Evolutionary conservation across 345 rosid species (phyloP), one percentile per base, ranked within the genome.

Genomic region (Acer negundo): DNA sequence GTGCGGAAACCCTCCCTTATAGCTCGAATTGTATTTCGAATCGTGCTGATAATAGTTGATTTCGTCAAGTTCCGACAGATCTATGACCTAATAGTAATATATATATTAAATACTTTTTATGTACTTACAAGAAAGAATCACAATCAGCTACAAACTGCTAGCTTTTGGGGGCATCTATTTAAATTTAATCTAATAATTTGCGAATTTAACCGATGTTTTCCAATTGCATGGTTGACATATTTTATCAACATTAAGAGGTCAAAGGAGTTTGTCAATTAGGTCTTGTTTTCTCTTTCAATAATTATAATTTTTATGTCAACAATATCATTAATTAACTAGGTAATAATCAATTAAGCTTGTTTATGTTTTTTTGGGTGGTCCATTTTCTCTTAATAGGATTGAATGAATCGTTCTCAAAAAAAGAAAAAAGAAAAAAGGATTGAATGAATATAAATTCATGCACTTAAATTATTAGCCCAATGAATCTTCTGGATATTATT

Each of bases 241-340:
- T 51, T 70, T 13, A 69, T 69, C 4, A 17, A 49, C 59, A 70
- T 70, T 70, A 11, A 26, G 55, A 72, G 1, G 53, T 38, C 64
- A 6, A 53, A 55, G 17, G 3, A 72, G 8, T 72, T 72, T 72
- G 75, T 72, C 66, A 56, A 22, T 35, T 72, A 35, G 53, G 75
- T 72, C 1, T 72, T 38, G 65, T 38, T 20, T 59, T 58, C 62
- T 58, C 62, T 59, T 22, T 59, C 24, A 59, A 22, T n/a, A 16
- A 16, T 53, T 53, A 53, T 8, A 53, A 28, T 9, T 11, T 26
- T 9, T 2, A 63, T 63, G 67, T 16, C 9, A 63, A 63, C 15
- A 3, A 63, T 5, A 63, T 26, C 2, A 3, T 63, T 15, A 28
- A 63, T 63, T 63, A 63, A 0, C 40, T 51, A 47, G 2, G 15